Evolutionary conservation across 2,329 filamentous ascomycete species (phyloP), one percentile per base, ranked within the genome.

Genomic region (Biscogniauxia sp.): DNA sequence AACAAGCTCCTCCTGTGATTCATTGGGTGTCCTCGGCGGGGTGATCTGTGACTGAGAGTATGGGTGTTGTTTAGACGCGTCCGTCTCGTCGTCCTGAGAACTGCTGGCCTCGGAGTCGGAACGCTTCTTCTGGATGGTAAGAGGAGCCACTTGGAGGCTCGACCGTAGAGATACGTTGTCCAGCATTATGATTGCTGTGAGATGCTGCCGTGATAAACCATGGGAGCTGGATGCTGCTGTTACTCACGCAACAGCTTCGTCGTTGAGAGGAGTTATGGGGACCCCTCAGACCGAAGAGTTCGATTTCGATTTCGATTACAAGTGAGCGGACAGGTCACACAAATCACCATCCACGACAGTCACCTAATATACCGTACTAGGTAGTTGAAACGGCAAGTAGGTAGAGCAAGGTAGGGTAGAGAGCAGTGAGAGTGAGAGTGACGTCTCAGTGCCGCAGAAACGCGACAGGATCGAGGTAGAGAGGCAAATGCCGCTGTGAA

Each of bases 11-110:
- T 92, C 88, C 71, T 84, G 83, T 23, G 86, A 88, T 70, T 83
- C 83, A 75, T 88, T 87, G 19, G 91, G 91, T 8, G 91, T 93
- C 64, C 88, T 80, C 51, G 91, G 91, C 26, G 91, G 91, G 54
- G 90, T 93, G 77, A 93, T 89, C 66, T 92, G 88, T 54, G 83
- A 78, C 67, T 82, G 76, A 51, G 77, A 69, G 71, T 82, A 79
- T 54, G 78, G 75, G 61, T 77, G 78, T 57, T 77, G 78, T 57
- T 74, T 73, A 7, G 73, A 71, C 50, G 60, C 59, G 64, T 75
- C 53, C 25, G 59, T 57, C 54, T 75, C 64, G 26, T 63, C 64
- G 55, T 72, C 67, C 25, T 69, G 67, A 55, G 67, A 68, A 55
- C 64, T 67, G 63, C 70, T 66, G 65, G 68, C 68, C 57, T 57